Evolutionary conservation across 257 asterid species (phyloP).

Genomic region (Gentiana macrophylla): DNA sequence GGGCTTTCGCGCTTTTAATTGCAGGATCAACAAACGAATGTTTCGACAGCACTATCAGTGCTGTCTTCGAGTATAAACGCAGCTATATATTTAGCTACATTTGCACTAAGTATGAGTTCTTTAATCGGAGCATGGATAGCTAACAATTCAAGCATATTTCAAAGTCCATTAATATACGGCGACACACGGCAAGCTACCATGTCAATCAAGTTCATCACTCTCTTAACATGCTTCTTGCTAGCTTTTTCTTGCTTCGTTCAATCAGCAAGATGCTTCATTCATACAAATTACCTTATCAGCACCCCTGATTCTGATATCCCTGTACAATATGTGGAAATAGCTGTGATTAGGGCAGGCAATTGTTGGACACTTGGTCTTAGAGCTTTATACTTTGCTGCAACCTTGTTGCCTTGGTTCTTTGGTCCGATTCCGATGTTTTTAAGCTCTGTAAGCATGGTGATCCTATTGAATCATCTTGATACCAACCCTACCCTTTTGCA

Average conservation of each 20-base stretch:
- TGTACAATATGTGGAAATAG: conserved; percentile 33
- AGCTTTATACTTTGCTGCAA: conserved; percentile 49
- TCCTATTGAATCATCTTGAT: conserved; percentile 42
- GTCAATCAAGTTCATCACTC: conserved; percentile 50
- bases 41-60: conserved; percentile 39
- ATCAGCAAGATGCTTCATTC: conserved; percentile 56
- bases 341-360: conserved; percentile 56
- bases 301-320: conserved; percentile 36
- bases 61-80: conserved; percentile 37
- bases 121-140: conserved; percentile 62
- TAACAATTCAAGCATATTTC: conserved; percentile 41
- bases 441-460: conserved; percentile 37
- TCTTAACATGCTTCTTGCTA: conserved; percentile 45
- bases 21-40: conserved; percentile 35
- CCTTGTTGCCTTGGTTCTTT: conserved; percentile 55
- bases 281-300: conserved; percentile 52
- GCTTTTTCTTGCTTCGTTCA: conserved; percentile 65
- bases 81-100: conserved; percentile 44
- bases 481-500: conserved; percentile 33
- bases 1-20: conserved; percentile 7
- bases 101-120: conserved; percentile 41
- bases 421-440: conserved; percentile 71
- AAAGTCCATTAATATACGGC: conserved; percentile 50
- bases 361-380: conserved; percentile 67
- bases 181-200: conserved; percentile 56